phyloP scores from a whole-genome alignment of 768 basidiomycete genomes.

The Agrocybe chaxingu region DNA sequence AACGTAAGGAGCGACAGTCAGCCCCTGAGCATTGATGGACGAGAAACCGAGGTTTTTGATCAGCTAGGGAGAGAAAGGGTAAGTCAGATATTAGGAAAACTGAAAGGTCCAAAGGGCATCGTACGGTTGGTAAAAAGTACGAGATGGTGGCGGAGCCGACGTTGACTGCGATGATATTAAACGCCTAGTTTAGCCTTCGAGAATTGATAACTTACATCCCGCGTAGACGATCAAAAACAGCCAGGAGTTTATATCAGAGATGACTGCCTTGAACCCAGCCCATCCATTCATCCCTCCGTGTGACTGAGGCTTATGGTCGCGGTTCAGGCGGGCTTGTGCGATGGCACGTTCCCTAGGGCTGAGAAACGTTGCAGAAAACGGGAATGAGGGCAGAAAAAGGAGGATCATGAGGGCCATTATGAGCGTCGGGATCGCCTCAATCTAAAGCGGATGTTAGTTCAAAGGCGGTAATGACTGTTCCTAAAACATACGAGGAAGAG shows the following conservation, averaged over 20 bases:
- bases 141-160: slow-evolving; percentile 54
- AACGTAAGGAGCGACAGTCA: slow-evolving; percentile 56
- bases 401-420: slow-evolving; percentile 49
- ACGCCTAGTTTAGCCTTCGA: too few species aligned
- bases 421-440: slow-evolving; percentile 55
- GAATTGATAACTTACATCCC: slow-evolving; percentile 35
- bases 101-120: slow-evolving; percentile 3
- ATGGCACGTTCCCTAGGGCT: slow-evolving; percentile 51
- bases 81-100: background rate
- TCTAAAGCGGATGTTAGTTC: slow-evolving; percentile 23
- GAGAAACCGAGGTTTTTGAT: slow-evolving; percentile 56
- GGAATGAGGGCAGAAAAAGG: slow-evolving; percentile 52
- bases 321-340: slow-evolving; percentile 52
- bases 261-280: slow-evolving; percentile 51
- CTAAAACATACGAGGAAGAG: slow-evolving; percentile 42
- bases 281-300: slow-evolving; percentile 62
- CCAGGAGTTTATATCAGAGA: slow-evolving; percentile 50
- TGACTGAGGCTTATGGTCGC: slow-evolving; percentile 54
- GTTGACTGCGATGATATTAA: slow-evolving; percentile 34
- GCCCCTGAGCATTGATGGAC: slow-evolving; percentile 52
- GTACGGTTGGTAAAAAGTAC: slow-evolving; percentile 53
- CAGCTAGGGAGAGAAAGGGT: slow-evolving; percentile 27
- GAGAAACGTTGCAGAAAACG: slow-evolving; percentile 50
- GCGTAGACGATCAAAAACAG: slow-evolving; percentile 49
- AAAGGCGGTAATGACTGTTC: background rate